Base-by-base conservation (phyloP, 1,284 basidiomycete species). In the Ustilago xerochloae region DNA sequence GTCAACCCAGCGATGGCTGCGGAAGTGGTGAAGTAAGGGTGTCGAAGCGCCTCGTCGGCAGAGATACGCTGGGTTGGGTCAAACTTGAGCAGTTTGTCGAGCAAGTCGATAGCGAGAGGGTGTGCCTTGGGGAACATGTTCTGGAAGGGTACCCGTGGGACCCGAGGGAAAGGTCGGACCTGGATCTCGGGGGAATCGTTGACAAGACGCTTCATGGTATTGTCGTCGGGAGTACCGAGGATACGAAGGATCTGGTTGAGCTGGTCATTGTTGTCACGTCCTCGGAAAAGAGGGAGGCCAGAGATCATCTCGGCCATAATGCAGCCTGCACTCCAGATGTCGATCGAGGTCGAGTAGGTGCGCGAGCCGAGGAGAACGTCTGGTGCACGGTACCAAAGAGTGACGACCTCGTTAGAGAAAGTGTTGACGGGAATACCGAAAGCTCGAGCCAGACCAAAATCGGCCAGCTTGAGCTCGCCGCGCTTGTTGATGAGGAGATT, bases 271-370 rank as follows among this genome's bases (percentile, higher is more conserved):
- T 99, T 99, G 85, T 99, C 97, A 68, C 96, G 88, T 20, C 97
- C 97, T 73, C 97, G 90, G 89, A 99, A 99, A 38, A 99, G 88
- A 15, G 97, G 97, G 15, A 96, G 92, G 2, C 97, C 97, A 26
- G 93, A 92, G 74, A 99, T 99, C 88, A 89, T 89, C 77, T 87
- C 86, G 16, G 96, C 96, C 85, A 99, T 97, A 83, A 99, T 99
- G 84, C 97, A 99, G 7, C 97, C 97, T 61, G 95, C 97, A 6
- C 93, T 96, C 97, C 97, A 99, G 69, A 99, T 93, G 86, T 99
- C 97, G 83, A 99, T 98, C 20, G 93, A 96, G 3, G 97, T 99
- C 84, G 92, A 95, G 86, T 99, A 99, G 55, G 96, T 98, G 57
- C 97, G 89, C 38, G 94, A 97, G 53, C 97, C 97, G 68, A 99